A percentile compares a stretch with the other conserved stretches of the same genome.
phyloP scores from a whole-genome alignment of 495 filamentous ascomycete genomes.

The Aspergillus conjunctus region DNA sequence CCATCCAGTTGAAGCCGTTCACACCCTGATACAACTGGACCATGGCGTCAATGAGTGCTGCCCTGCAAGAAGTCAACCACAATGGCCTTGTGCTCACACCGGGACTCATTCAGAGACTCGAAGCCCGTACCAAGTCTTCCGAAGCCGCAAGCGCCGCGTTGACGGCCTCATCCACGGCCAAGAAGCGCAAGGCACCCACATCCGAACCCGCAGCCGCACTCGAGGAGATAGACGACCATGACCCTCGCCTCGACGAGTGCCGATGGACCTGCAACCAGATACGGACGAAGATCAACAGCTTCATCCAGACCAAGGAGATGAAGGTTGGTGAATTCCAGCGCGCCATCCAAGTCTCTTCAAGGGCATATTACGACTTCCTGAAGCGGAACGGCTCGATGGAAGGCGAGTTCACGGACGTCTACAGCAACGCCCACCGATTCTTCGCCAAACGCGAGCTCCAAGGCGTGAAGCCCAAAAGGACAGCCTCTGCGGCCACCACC shows the following conservation, averaged over 20 bases:
- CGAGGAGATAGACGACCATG: constrained; percentile 14
- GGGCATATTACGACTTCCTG: constrained; percentile 18
- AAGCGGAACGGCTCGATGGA: constrained; percentile 13
- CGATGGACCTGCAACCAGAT: constrained; percentile 18
- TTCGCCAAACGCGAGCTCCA: constrained; percentile 14
- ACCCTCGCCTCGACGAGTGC: neutral
- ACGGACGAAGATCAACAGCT: constrained; percentile 15
- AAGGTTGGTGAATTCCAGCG: constrained; percentile 16
- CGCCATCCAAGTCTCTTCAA: constrained; percentile 7
- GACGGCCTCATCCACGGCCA: neutral
- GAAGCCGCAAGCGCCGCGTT: neutral
- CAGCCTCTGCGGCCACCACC: neutral
- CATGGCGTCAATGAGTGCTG: too few relatives aligned
- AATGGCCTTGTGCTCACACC: neutral
- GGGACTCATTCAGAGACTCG: neutral
- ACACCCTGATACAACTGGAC: too few relatives aligned
- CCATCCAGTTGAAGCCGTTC: too few relatives aligned
- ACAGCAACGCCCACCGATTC: neutral
- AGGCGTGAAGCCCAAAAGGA: constrained; percentile 6
- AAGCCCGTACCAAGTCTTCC: neutral
- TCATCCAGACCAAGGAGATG: constrained; percentile 20
- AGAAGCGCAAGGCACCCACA: constrained; percentile 5
- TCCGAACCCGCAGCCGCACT: neutral
- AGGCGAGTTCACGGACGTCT: constrained; percentile 17
- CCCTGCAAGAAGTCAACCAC: neutral